Evolutionary conservation across 139 green algal species (phyloP), one percentile per base, ranked within the genome.

Genomic region (Ulvella scutata): DNA sequence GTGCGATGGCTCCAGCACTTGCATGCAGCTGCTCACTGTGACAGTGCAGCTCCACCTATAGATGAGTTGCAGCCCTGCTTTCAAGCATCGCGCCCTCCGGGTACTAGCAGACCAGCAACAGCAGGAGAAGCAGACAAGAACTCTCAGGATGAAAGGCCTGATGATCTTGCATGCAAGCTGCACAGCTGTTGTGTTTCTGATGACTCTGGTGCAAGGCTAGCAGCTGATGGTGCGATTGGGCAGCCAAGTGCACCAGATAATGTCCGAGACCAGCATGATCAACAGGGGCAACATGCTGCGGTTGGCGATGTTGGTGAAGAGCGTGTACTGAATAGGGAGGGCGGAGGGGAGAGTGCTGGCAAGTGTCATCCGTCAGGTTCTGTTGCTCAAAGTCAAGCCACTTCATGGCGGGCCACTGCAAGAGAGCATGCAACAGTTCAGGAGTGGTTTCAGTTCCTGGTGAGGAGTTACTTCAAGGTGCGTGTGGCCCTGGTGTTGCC

Each of bases 1-100:
- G 86, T 95, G 31, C 74, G 82, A 6, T 97, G 90, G 90, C 85
- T 97, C 4, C 84, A 31, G 37, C 87, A 91, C 72, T 78, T 96
- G 60, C 80, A 91, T 43, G 73, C 59, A 4, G 43, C 78, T 0
- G 82, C 85, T 23, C 40, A 40, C 1, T 31, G 36, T 10, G 4
- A 40, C 36, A 60, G 33, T 20, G 20, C 35, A 23, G 26, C 9
- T 20, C 9, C 72, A 60, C 17, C 43, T 60, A 20, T 20, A 60
- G 43, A 60, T 20, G 20, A 60, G 20, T 17, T 20, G 43, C 43
- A 17, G 43, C 17, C 43, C 43, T 60, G 43, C 20, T 17, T 60
- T 60, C 17, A 17, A 60, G 43, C 43, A 60, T 17, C 43, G 17
- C 17, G 20, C 17, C 17, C 17, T 20, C 17, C 17, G 17, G 20